Conservation (phyloP, 306 rosid species). For the Quercus agrifolia region DNA sequence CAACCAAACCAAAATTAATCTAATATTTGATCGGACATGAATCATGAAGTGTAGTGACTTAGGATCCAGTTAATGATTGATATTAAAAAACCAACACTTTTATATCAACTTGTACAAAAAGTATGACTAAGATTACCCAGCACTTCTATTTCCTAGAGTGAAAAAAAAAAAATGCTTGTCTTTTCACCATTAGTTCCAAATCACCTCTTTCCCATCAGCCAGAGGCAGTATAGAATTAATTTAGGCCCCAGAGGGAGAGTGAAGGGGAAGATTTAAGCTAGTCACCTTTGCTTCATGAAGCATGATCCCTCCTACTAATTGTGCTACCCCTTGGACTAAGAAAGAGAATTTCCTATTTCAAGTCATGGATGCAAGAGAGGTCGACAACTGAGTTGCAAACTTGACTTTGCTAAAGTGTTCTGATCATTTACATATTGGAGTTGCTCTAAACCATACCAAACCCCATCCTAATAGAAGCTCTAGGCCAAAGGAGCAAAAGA, state of each 20-base stretch:
- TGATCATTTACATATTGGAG: not conserved
- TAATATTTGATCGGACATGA: not conserved
- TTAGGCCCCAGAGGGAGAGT: too few relatives aligned
- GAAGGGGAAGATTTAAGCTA: too few relatives aligned
- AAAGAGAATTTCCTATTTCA: not conserved
- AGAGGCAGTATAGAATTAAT: too few relatives aligned
- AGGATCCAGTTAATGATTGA: not conserved
- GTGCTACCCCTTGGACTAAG: too few relatives aligned
- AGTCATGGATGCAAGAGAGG: not conserved
- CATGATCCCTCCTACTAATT: too few relatives aligned
- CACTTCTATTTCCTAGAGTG: not conserved
- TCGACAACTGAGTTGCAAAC: not conserved
- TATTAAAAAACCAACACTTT: not conserved
- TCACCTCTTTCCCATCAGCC: not conserved
- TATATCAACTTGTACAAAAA: not conserved
- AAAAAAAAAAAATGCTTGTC: not conserved
- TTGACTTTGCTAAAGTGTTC: not conserved
- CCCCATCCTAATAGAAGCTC: not conserved
- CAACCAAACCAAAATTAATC: not conserved
- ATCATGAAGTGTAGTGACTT: not conserved
- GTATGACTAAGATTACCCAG: not conserved
- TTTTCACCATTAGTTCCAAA: not conserved
- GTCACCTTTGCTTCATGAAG: too few relatives aligned
- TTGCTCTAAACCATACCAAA: slow-evolving; percentile 9
- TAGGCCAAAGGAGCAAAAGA: slow-evolving; percentile 4